phyloP scores from a whole-genome alignment of 108 stramenopile genomes.

The Fistulifera solaris region DNA sequence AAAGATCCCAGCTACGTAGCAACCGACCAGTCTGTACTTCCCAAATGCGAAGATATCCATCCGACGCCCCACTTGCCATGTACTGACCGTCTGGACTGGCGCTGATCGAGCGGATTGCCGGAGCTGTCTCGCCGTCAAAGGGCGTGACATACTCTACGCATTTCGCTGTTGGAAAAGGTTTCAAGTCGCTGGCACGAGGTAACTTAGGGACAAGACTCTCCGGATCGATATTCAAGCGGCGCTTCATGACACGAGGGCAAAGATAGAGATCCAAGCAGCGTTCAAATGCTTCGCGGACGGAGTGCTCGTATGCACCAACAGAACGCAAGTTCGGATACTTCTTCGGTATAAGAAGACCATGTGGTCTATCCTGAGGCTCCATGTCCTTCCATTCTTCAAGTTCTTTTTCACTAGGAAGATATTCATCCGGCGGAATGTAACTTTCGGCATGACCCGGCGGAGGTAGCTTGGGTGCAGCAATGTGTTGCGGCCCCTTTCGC shows the following conservation, averaged over 20 bases:
- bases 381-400: slow-evolving; percentile 84
- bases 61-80: slow-evolving; percentile 87
- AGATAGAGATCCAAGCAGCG: slow-evolving; percentile 98
- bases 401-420: slow-evolving; percentile 91
- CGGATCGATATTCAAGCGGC: slow-evolving; percentile 92
- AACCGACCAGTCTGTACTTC: slow-evolving; percentile 87
- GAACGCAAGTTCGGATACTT: slow-evolving; percentile 80
- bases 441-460: slow-evolving; percentile 95
- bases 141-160: slow-evolving; percentile 81
- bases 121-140: slow-evolving; percentile 25
- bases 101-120: slow-evolving; percentile 68
- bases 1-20: slow-evolving; percentile 62
- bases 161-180: slow-evolving; percentile 94
- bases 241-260: slow-evolving; percentile 91
- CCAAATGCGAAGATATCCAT: slow-evolving; percentile 88
- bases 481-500: slow-evolving; percentile 88
- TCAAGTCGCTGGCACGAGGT: slow-evolving; percentile 87
- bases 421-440: slow-evolving; percentile 97
- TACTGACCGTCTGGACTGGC: slow-evolving; percentile 93
- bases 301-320: slow-evolving; percentile 91
- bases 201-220: slow-evolving; percentile 93
- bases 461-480: slow-evolving; percentile 94
- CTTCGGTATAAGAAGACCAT: slow-evolving; percentile 84
- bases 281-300: slow-evolving; percentile 94
- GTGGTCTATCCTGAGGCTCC: slow-evolving; percentile 84